Conservation (phyloP, 768 basidiomycete genomes). For the Boletus tylopilopsis region DNA sequence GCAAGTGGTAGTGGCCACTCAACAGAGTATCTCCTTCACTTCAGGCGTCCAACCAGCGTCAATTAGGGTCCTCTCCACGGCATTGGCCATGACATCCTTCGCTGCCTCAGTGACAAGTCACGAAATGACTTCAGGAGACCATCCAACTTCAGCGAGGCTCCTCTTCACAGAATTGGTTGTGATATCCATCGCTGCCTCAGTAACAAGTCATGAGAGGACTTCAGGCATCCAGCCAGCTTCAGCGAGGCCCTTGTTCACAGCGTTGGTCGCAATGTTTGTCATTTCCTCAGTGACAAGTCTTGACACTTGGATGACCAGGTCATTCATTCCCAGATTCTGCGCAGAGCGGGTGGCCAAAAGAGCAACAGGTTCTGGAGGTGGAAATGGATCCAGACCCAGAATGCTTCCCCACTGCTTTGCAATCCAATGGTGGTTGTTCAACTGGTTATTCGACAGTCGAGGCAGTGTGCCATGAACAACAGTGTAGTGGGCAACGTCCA, state of each 20-base stretch:
- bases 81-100: too few relatives aligned
- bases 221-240: too few relatives aligned
- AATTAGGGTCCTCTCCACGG: too few relatives aligned
- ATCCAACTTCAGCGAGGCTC: too few relatives aligned
- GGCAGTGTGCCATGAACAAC: background rate
- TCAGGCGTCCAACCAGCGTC: too few relatives aligned
- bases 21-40: too few relatives aligned
- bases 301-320: background rate
- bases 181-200: background rate
- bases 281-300: background rate
- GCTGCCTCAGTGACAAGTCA: too few relatives aligned
- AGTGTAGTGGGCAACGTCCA: constrained; percentile 1
- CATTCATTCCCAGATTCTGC: background rate
- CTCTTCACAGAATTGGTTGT: too few relatives aligned
- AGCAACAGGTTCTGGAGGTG: background rate
- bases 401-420: constrained; percentile 4
- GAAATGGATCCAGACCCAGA: constrained; percentile 2
- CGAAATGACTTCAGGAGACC: too few relatives aligned
- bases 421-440: background rate
- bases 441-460: background rate
- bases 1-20: too few relatives aligned
- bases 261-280: background rate
- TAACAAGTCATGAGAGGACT: too few relatives aligned
- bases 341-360: background rate
- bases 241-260: too few relatives aligned